A percentile compares a stretch with the other conserved stretches of the same genome.
These are phyloP conservation scores for Tagetes erecta DNA, from an alignment of 129 eudicot species.

Conservation along the genomic window DNA sequence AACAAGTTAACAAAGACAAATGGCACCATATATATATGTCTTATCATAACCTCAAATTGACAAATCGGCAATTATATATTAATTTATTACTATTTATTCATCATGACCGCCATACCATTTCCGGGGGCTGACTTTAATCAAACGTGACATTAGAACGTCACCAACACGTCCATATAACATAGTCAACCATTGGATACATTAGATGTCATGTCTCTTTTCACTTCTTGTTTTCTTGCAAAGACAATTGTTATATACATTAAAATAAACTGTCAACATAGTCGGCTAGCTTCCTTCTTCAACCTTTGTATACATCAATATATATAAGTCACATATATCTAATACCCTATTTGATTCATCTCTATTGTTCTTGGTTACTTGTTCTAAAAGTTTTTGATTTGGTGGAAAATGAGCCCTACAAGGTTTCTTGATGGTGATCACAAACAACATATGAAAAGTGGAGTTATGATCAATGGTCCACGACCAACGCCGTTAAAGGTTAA, in stretches of 20 bases:
- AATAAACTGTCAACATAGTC: not conserved
- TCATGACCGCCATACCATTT: conserved; percentile 21
- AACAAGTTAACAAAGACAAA: not conserved
- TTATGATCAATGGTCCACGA: conserved; percentile 44
- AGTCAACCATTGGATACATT: conserved; percentile 25
- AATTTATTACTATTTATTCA: not conserved
- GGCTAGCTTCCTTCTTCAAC: conserved; percentile 11
- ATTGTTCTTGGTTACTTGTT: too few relatives aligned
- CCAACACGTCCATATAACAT: conserved; percentile 2
- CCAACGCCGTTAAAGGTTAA: conserved; percentile 52
- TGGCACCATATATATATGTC: not conserved
- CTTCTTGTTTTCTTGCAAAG: not conserved
- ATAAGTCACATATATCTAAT: not conserved
- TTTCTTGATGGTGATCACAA: conserved; percentile 27
- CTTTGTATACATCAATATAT: not conserved
- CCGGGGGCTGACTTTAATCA: conserved; percentile 30
- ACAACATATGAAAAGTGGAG: conserved; percentile 21
- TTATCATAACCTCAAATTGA: conserved; percentile 14
- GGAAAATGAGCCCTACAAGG: conserved; percentile 30
- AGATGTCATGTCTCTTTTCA: not conserved
- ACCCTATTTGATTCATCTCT: not conserved
- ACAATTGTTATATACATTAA: not conserved
- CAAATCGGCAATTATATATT: not conserved
- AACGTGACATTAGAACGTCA: conserved; percentile 22
- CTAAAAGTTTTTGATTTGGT: not conserved